Base-by-base conservation (phyloP, 345 rosid species). In the Brassica nigra region DNA sequence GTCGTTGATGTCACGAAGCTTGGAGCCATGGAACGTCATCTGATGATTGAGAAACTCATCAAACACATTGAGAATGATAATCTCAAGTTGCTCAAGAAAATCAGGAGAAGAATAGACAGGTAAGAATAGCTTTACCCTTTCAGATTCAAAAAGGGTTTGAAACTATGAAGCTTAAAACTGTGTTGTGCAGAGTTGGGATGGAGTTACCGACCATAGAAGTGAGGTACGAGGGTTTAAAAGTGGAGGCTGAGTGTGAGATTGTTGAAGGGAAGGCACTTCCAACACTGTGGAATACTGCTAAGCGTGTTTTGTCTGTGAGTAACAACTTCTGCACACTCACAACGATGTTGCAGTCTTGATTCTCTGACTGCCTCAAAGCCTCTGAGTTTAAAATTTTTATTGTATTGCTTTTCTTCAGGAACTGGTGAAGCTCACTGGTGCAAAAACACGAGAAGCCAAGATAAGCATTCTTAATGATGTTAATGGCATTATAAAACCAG, bases 211-310 rank as follows among this genome's bases (percentile, higher is more conserved):
- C 84, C n/a, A 84, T 93, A 28, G 97, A 93, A 76, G 95, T 91
- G 69, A 85, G 95, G 69, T 91, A 86, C 68, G 42, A 44, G 52
- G 80, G 86, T 64, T 76, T 93, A 20, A 78, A 82, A 3, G 89
- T 93, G 37, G 93, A 88, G 74, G 91, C 95, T 3, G 88, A 88
- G 62, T 90, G 92, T 29, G 86, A 89, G 67, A 85, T 93, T 42
- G 89, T 90, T 33, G 83, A 84, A 65, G 97, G 97, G 54, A 91
- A 85, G 77, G 90, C 97, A 14, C 93, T 91, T 69, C 95, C 98
- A 18, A 91, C 97, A 62, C 85, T 93, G 1, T 93, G 97, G 95
- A 88, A 89, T 80, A 84, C 92, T 28, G 29, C 84, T 6, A 87
- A 55, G 66, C 64, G 76, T 74, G 14, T 84, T n/a, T 3, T 89